Evolutionary conservation across 2,329 filamentous ascomycete genomes (phyloP).

Genomic region (Gliomastix tumulicola): DNA sequence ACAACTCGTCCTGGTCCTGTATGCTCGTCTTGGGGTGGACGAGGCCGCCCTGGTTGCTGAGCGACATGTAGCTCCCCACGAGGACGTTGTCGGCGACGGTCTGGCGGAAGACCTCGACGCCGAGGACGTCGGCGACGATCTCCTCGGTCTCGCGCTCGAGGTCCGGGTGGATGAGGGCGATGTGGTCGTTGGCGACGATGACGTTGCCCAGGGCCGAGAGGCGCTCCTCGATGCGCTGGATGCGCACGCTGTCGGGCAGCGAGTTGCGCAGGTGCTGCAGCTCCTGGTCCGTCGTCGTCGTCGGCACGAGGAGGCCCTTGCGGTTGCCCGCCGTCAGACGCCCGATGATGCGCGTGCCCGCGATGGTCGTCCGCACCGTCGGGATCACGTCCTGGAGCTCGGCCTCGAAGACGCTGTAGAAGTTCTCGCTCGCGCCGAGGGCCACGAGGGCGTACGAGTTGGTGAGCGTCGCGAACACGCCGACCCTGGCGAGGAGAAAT

Average conservation of each 20-base stretch:
- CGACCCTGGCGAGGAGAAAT: too few species aligned
- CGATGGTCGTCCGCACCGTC: slow-evolving; percentile 94
- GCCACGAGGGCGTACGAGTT: slow-evolving; percentile 96
- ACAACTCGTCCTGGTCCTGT: slow-evolving; percentile 96
- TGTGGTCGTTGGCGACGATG: slow-evolving; percentile 94
- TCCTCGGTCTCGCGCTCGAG: slow-evolving; percentile 97
- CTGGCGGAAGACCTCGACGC: slow-evolving; percentile 86
- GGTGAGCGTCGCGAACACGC: slow-evolving; percentile 93
- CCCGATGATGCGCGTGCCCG: slow-evolving; percentile 91
- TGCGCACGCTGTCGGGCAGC: slow-evolving; percentile 84
- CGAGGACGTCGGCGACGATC: slow-evolving; percentile 91
- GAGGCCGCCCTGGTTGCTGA: slow-evolving; percentile 92
- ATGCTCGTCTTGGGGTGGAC: slow-evolving; percentile 97
- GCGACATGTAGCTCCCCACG: slow-evolving; percentile 91
- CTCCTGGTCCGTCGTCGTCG: slow-evolving; percentile 95
- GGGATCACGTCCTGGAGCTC: slow-evolving; percentile 97
- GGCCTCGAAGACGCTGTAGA: slow-evolving; percentile 97
- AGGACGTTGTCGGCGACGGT: slow-evolving; percentile 96
- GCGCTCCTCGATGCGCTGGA: slow-evolving; percentile 96
- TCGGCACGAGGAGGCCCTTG: slow-evolving; percentile 93
- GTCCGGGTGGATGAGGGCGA: slow-evolving; percentile 92
- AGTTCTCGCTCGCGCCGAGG: slow-evolving; percentile 94
- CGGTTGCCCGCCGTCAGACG: slow-evolving; percentile 94
- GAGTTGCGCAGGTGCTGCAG: slow-evolving; percentile 94
- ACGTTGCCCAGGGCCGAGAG: slow-evolving; percentile 94